These are phyloP conservation scores for Penicillium bovifimosum DNA, from an alignment of 495 filamentous ascomycete species.

Conservation along the genomic window DNA sequence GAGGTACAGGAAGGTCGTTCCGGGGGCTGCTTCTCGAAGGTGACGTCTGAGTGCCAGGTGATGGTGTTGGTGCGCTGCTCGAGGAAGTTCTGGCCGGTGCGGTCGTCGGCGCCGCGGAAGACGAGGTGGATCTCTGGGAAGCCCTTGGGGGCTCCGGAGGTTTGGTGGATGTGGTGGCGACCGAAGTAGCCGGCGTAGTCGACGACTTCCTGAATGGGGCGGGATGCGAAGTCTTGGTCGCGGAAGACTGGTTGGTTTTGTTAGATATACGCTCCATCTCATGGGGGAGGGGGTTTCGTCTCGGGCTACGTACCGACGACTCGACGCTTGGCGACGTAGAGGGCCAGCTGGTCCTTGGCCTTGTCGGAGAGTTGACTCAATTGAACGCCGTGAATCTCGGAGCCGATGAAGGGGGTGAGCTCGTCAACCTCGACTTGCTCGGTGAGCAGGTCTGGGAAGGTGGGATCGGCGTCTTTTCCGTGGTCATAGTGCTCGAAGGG, in stretches of 20 bases:
- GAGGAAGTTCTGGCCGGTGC: conserved; percentile 44
- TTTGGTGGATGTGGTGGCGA: conserved; percentile 57
- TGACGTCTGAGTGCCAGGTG: conserved; percentile 62
- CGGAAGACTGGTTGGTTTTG: conserved; percentile 44
- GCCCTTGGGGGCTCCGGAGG: conserved; percentile 54
- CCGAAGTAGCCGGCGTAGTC: conserved; percentile 58
- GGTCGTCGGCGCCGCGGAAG: conserved; percentile 51
- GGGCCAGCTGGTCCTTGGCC: conserved; percentile 53
- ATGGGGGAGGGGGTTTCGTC: not conserved
- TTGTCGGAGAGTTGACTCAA: conserved; percentile 47
- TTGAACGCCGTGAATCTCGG: conserved; percentile 51
- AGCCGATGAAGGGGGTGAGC: conserved; percentile 51
- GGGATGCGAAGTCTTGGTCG: conserved; percentile 54
- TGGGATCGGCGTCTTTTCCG: conserved; percentile 47
- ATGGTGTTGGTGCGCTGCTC: conserved; percentile 51
- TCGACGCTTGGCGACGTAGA: conserved; percentile 53
- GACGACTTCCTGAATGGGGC: conserved; percentile 52
- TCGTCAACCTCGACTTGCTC: conserved; percentile 38
- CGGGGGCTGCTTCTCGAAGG: conserved; percentile 62
- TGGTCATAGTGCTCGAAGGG: conserved; percentile 46
- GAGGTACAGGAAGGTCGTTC: conserved; percentile 59
- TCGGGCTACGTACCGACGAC: conserved; percentile 41
- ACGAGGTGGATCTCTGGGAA: conserved; percentile 58
- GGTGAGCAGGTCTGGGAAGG: conserved; percentile 48
- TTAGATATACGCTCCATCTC: not conserved